Evolutionary conservation across 371 early-diverging fungal genomes (phyloP), one percentile per base, ranked within the genome.

Genomic region (Rhizomucor pusillus): DNA sequence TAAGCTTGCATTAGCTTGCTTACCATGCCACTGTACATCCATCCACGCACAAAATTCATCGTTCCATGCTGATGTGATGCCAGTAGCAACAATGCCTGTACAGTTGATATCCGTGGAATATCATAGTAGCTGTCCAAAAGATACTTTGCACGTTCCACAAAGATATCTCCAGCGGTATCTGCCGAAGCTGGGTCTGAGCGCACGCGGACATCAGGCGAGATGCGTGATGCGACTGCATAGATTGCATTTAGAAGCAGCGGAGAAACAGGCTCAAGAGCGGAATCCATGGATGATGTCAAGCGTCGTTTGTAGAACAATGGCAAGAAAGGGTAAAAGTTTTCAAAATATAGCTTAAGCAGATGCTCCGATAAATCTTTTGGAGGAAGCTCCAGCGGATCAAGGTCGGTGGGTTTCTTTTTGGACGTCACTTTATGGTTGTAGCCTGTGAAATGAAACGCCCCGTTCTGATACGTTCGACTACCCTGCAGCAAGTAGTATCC

Each of bases 121-220:
- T 85, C 86, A 56, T 80, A 76, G 52, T 67, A 78, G 22, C 71
- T 71, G 47, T 85, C 86, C 41, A 85, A 50, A 3, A 81, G 50
- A 19, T 57, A 52, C 44, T 66, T 71, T 14, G 78, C 78, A 36
- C 78, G 53, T 41, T 80, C 77, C 57, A 74, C 72, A 59, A 70
- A 80, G 10, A 72, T 44, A 25, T 67, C 67, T 0, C 78, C 78
- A n/a, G 77, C 74, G 0, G 73, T 70, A 34, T 68, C 69, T 18
- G 66, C 47, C 4, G 55, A 58, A 10, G 25, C 53, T 16, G 73
- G 63, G 56, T 66, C 65, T 18, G 67, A 49, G 39, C 68, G 48
- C 3, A 75, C 75, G 11, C 73, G 52, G 1, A 54, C 18, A 47
- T 73, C 77, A 18, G 66, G 60, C 4, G 71, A 73, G 6, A 76